Evolutionary conservation across 1,284 basidiomycete genomes (phyloP), one percentile per base, ranked within the genome.

Genomic region (Ganoderma boninense): DNA sequence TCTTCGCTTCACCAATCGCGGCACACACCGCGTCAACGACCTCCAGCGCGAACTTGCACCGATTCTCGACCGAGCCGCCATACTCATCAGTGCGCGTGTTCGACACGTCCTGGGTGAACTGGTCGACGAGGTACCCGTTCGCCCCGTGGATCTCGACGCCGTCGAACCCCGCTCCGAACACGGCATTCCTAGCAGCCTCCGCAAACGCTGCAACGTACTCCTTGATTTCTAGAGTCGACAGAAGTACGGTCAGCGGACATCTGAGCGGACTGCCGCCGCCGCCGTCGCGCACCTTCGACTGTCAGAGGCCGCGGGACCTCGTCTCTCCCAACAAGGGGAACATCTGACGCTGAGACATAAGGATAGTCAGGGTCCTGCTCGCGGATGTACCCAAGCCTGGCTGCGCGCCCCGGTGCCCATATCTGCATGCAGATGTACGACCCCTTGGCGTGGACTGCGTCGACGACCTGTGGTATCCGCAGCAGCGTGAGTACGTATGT

Each of bases 51-150:
- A 91, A 90, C 14, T 86, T 79, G 2, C 80, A 74, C 14, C 90
- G 82, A 75, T 90, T 90, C 78, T 89, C 87, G 32, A 88, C 69
- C 2, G 83, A 83, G 2, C 89, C 90, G 10, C 90, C 90, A 76
- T 89, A 92, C 61, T 84, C 80, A 79, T 92, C 90, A 16, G 85
- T 87, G 40, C 89, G 85, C 44, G 84, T 81, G 81, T 91, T 91
- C 61, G 82, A 75, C 0, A 80, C 74, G 52, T 83, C 80, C 72
- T 87, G 83, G 23, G 83, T 63, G 76, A 84, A 85, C 73, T 85
- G 83, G 71, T 85, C 84, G 26, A 85, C 61, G 14, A 86, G 76
- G 67, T 83, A 85, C 7, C 85, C 84, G 67, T 83, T 74, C 7
- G 78, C 79, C 26, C 65, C 72, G 68, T 80, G 79, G 13, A 79